A percentile compares a stretch with the other conserved stretches of the same genome.
phyloP scores from a whole-genome alignment of 768 basidiomycete species.

The Naganishia kalamii region DNA sequence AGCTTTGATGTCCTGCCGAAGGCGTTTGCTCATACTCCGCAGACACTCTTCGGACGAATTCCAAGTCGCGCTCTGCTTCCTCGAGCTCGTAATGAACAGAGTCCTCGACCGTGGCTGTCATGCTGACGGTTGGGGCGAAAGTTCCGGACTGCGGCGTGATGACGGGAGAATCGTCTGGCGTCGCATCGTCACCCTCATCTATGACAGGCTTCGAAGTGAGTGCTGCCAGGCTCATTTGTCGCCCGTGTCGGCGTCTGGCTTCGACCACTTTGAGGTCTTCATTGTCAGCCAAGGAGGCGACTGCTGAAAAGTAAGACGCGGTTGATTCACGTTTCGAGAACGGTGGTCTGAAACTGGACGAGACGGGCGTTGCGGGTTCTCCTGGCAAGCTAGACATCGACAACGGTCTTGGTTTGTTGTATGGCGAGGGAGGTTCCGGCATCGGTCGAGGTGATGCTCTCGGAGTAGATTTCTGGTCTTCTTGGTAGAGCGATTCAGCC shows the following conservation, averaged over 20 bases:
- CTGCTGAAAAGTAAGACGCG: conserved; percentile 34
- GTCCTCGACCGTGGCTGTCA: neutral
- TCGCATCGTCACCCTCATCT: neutral
- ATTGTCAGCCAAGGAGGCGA: conserved; percentile 16
- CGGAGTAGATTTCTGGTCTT: neutral
- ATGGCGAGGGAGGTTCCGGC: conserved; percentile 5
- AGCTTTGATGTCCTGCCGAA: neutral
- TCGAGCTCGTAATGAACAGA: conserved; percentile 9
- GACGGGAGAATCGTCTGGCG: neutral
- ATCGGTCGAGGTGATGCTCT: neutral
- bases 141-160: conserved; percentile 9
- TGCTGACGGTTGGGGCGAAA: conserved; percentile 11
- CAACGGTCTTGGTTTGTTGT: conserved; percentile 13
- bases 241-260: conserved; percentile 32
- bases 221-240: conserved; percentile 39
- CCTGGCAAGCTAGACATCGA: conserved; percentile 18
- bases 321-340: conserved; percentile 12
- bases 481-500: conserved; percentile 2
- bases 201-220: conserved; percentile 16
- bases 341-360: conserved; percentile 10
- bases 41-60: conserved; percentile 10
- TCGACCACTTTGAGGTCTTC: conserved; percentile 27
- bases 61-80: conserved; percentile 18
- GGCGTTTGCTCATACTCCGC: neutral
- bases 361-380: neutral